These are phyloP conservation scores for Trypanosoma conorhini DNA, from an alignment of 208 protist species.

Conservation along the genomic window DNA sequence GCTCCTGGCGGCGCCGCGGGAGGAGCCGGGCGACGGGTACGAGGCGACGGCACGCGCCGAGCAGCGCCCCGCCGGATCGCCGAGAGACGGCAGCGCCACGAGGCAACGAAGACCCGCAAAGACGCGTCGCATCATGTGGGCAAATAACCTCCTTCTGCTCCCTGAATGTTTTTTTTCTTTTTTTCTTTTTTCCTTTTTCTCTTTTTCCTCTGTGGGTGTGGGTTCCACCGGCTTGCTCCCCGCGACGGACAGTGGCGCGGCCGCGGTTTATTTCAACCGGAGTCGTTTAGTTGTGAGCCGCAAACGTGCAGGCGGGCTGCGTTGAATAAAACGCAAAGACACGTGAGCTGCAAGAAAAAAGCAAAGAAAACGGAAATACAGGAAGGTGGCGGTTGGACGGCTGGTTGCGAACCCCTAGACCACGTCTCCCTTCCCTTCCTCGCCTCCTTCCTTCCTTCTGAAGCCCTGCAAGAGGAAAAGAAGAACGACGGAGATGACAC, in stretches of 20 bases:
- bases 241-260: background rate
- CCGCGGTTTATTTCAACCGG: background rate
- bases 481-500: background rate
- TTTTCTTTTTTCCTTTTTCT: background rate
- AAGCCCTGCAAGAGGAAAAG: background rate
- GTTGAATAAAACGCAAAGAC: slow-evolving; percentile 28
- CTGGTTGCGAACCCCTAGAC: background rate
- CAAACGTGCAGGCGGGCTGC: background rate
- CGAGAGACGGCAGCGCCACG: no score
- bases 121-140: slow-evolving; percentile 4
- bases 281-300: background rate
- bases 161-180: slow-evolving; percentile 8
- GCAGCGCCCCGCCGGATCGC: background rate
- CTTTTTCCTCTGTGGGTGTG: background rate
- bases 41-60: slow-evolving; percentile 32
- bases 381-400: background rate
- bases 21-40: slow-evolving; percentile 43
- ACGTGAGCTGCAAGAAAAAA: slow-evolving; percentile 11
- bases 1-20: background rate
- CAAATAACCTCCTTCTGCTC: background rate
- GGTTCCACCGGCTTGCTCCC: background rate
- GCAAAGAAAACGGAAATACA: background rate
- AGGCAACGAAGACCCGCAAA: background rate
- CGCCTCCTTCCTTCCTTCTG: background rate
- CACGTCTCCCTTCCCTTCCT: background rate